Conservation (phyloP, 2,329 filamentous ascomycete genomes). For the Sarocladium strictum region DNA sequence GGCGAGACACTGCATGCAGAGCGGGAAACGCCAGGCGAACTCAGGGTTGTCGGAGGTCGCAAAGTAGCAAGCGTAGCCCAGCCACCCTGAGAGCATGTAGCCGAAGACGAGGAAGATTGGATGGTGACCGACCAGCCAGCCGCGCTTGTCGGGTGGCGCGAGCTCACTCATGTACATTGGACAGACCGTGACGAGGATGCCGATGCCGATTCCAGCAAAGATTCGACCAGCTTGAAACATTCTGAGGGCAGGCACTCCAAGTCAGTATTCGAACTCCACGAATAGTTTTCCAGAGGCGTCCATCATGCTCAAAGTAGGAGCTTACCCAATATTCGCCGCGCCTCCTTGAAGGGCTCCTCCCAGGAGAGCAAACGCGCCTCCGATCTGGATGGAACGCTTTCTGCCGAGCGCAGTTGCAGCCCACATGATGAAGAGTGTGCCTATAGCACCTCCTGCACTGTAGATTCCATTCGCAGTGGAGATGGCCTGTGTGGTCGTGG, state of each 20-base stretch:
- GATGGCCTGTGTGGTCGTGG: constrained; percentile 38
- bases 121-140: constrained; percentile 43
- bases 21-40: constrained; percentile 36
- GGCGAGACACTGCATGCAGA: constrained; percentile 34
- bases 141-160: constrained; percentile 34
- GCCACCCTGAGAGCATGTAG: constrained; percentile 34
- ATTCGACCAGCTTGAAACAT: constrained; percentile 37
- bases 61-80: constrained; percentile 30
- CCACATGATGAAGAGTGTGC: constrained; percentile 44
- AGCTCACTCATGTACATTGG: constrained; percentile 29
- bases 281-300: background rate
- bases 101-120: constrained; percentile 40
- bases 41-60: constrained; percentile 21
- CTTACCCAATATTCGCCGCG: constrained; percentile 35
- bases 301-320: background rate
- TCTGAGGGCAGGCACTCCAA: constrained; percentile 10
- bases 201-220: constrained; percentile 37
- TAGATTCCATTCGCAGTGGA: constrained; percentile 43
- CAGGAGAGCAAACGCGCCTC: constrained; percentile 34
- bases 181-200: constrained; percentile 29
- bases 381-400: constrained; percentile 39
- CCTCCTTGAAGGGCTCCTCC: constrained; percentile 41
- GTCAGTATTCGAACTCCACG: background rate
- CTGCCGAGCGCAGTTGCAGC: constrained; percentile 36
- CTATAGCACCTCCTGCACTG: constrained; percentile 41